Base-by-base conservation (phyloP, 75 land plant genomes). In the Pinus tabuliformis region DNA sequence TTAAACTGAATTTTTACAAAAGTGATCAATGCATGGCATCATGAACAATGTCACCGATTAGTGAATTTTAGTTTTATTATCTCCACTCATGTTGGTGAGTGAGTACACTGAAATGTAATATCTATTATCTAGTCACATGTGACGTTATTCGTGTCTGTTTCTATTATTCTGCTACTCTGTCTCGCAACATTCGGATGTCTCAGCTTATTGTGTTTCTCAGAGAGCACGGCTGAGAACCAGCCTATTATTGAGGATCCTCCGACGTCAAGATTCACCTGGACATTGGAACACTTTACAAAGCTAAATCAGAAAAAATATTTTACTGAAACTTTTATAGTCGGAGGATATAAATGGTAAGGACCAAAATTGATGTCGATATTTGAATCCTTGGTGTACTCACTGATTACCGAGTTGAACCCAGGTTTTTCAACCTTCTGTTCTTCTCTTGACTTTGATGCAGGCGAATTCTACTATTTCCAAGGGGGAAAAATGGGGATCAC, bases 401-500 rank as follows among this genome's bases (percentile, higher is more conserved):
- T 9, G n/a, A 30, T 30, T 14, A 18, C 36, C 15, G 30, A 30
- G 6, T 36, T 65, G 70, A 65, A 36, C 8, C 20, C 7, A 30
- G 70, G 37, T 18, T 65, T 14, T 18, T 65, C 42, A 30, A 65
- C 7, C 70, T 30, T 28, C 0, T 18, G 5, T 6, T 4, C 36
- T 36, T 65, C 30, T 6, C 36, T 65, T 4, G 36, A 15, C 2
- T 30, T 28, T 65, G 36, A 65, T 83, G 88, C 86, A 86, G 88
- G 88, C 86, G 88, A 52, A 81, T 86, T 56, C 75, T 86, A 15
- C 37, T 86, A 21, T 86, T 86, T 77, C 87, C 88, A 18, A 84
- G 81, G 49, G 88, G 88, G 56, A 86, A 86, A 63, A 86, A 84
- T 77, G 88, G 83, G 59, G 88, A 86, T 57, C 83, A 84, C 22